A percentile compares a stretch with the other conserved stretches of the same genome.
phyloP scores from a whole-genome alignment of 345 rosid species.

The Toxicodendron radicans region DNA sequence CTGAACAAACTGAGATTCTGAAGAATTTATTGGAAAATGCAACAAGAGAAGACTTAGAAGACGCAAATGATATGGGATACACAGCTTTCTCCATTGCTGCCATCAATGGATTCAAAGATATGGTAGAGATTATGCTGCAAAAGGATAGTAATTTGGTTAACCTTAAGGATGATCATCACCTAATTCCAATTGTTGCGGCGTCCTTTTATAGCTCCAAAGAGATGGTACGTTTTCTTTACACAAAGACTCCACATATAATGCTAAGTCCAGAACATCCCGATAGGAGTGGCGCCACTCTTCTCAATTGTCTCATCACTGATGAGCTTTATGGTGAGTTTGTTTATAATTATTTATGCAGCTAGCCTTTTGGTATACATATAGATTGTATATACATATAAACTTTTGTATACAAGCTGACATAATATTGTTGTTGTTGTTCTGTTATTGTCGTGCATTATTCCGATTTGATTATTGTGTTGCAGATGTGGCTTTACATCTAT shows the following conservation, averaged over 20 bases:
- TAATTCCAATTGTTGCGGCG: constrained; percentile 1
- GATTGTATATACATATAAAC: too few species aligned
- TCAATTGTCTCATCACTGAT: constrained; percentile 3
- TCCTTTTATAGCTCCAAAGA: not conserved
- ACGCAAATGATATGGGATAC: not conserved
- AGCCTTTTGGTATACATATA: too few species aligned
- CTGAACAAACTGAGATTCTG: not conserved
- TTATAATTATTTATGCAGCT: too few species aligned
- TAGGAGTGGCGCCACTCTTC: constrained; percentile 11
- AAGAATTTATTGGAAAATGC: not conserved
- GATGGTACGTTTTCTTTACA: not conserved
- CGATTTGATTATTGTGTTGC: not conserved
- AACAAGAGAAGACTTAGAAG: not conserved
- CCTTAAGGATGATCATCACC: not conserved
- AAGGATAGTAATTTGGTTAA: not conserved
- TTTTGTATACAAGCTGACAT: too few species aligned
- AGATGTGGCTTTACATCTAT: constrained; percentile 2
- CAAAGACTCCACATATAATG: not conserved
- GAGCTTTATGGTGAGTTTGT: not conserved
- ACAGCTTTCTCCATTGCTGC: constrained; percentile 4
- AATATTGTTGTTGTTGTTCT: too few species aligned
- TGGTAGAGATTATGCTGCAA: not conserved
- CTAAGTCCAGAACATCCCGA: not conserved
- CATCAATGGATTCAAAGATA: constrained; percentile 5
- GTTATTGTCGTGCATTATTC: too few species aligned